Conservation (phyloP, 305 asterid species). For the Fraxinus platypoda region DNA sequence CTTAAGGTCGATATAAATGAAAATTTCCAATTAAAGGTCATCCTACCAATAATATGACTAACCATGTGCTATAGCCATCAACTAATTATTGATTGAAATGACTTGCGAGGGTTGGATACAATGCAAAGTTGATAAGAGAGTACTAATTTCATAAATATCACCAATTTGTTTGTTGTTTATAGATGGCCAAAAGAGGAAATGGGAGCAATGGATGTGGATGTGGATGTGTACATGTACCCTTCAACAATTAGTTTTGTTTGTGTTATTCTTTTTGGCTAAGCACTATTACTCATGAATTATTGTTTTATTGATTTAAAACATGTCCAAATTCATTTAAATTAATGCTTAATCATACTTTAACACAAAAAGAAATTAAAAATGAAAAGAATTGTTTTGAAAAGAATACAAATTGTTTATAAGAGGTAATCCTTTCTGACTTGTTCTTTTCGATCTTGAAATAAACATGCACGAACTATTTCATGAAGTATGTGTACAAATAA, state of each 20-base stretch:
- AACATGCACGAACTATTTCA: not conserved
- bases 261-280: not conserved
- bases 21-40: not conserved
- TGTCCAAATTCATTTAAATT: not conserved
- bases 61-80: conserved; percentile 26
- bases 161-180: conserved; percentile 30
- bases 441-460: not conserved
- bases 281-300: not conserved
- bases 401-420: not conserved
- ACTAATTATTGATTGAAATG: conserved; percentile 34
- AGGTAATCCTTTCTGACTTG: not conserved
- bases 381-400: not conserved
- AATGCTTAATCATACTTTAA: not conserved
- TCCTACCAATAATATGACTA: not conserved
- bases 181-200: conserved; percentile 18
- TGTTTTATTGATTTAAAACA: not conserved
- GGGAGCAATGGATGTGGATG: conserved; percentile 14
- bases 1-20: not conserved
- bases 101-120: conserved; percentile 32
- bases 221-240: not conserved
- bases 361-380: not conserved
- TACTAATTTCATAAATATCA: conserved; percentile 37
- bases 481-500: not conserved
- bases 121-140: conserved; percentile 28
- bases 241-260: not conserved